Evolutionary conservation across 2,329 filamentous ascomycete genomes (phyloP), one percentile per base, ranked within the genome.

Genomic region (Thermoascus crustaceus): DNA sequence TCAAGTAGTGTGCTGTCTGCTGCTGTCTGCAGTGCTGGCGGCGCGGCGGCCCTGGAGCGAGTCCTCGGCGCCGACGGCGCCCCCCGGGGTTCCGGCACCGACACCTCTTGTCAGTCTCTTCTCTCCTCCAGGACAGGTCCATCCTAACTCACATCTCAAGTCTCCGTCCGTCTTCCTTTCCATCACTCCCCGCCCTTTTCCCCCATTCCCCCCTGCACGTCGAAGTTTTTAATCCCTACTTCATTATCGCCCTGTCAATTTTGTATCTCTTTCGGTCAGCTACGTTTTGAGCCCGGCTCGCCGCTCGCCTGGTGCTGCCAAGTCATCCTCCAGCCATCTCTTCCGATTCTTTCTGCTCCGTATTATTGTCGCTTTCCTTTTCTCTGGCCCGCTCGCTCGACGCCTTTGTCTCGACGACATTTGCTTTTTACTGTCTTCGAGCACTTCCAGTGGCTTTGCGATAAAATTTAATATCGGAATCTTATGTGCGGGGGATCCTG

Each of bases 271-370:
- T 18, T 4, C 13, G 6, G 14, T 11, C 18, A 5, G 13, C n/a
- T n/a, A n/a, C n/a, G n/a, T n/a, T n/a, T n/a, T n/a, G n/a, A n/a
- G n/a, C n/a, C n/a, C n/a, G n/a, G n/a, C n/a, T n/a, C n/a, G 7
- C 26, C 7, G 25, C 14, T 29, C 7, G 26, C 18, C 26, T 29
- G 16, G 18, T 17, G 26, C 18, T 14, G 26, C 14, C 50, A 50
- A 45, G 36, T 27, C 11, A 26, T 39, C 46, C 43, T 58, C 55
- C 56, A 57, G 53, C 54, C 54, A 56, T 51, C 50, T 55, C 45
- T 31, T 25, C 31, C 35, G 43, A 52, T 54, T 49, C 54, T 56
- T 57, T 55, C 54, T 55, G 50, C 47, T 57, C 45, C 54, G 54
- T 51, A 46, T 47, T 46, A 50, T 45, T 46, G 38, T 47, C 38